Base-by-base conservation (phyloP, 2,329 filamentous ascomycete species). In the Cladosporium cucumerinum region DNA sequence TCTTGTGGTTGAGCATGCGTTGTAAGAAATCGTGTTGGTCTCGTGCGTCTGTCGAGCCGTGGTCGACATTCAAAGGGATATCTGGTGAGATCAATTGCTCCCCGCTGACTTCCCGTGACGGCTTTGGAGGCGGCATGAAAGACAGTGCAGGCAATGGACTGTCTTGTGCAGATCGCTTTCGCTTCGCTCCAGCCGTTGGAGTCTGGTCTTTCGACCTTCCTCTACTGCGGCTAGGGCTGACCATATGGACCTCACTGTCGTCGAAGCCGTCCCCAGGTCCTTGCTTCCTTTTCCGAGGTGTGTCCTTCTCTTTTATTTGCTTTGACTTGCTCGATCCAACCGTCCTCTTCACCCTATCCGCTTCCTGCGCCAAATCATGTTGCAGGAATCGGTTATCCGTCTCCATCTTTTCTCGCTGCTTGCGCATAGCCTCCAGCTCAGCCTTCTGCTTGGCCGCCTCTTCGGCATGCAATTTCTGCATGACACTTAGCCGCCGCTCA, bases 341-440 rank as follows among this genome's bases (percentile, higher is more conserved):
- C 70, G 71, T 59, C 82, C 83, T 70, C 80, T 85, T 85, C 75
- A 79, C 74, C 54, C 81, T 78, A 68, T 82, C 79, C 4, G 81
- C 76, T 67, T 87, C 87, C 69, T 92, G 89, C 46, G 82, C 84
- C 69, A 91, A 78, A 72, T 94, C 91, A 68, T 90, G 86, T 72
- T 88, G 86, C 30, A 90, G 80, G 73, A 95, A 95, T 68, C 89
- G 84, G 66, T 89, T 84, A 74, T 92, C 89, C 1, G 88, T 92
- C 63, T 86, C 82, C 58, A 86, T 85, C 66, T 83, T 86, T 70
- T 88, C 86, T 66, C 89, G 83, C 23, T 90, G 87, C 12, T 86
- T 86, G 32, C 85, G 80, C n/a, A 87, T 85, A 7, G 82, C 83
- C 68, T 92, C 88, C 5, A 89, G 80, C 11, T 87, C 84, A 11